A percentile compares a stretch with the other conserved stretches of the same genome.
phyloP scores from a whole-genome alignment of 345 rosid genomes.

The Xanthoceras sorbifolium region DNA sequence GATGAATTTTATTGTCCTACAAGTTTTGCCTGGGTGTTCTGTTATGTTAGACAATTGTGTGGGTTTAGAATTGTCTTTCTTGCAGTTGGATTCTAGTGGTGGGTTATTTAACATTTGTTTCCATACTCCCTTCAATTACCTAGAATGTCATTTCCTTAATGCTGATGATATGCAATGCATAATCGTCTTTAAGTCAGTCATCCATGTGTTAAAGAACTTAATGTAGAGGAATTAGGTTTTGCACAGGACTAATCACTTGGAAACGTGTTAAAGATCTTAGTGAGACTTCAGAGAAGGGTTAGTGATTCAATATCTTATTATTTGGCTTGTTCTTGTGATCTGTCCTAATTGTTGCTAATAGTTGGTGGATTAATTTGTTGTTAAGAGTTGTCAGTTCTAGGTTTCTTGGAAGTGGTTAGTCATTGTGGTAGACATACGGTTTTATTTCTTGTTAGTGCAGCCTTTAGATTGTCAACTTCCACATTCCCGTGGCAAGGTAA shows the following conservation, averaged over 20 bases:
- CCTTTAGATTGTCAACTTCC: background rate
- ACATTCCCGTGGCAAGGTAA: background rate
- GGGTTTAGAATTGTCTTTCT: background rate
- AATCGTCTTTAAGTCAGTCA: background rate
- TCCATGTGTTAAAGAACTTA: background rate
- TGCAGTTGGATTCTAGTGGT: background rate
- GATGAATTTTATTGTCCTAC: background rate
- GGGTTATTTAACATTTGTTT: background rate
- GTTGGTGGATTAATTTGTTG: background rate
- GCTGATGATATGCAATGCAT: background rate
- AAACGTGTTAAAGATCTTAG: background rate
- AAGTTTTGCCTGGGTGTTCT: background rate
- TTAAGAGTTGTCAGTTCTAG: background rate
- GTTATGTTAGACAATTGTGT: background rate
- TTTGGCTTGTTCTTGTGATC: background rate
- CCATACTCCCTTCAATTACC: background rate
- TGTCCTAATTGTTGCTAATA: background rate
- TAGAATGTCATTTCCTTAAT: background rate
- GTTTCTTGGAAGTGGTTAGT: slow-evolving; percentile 1
- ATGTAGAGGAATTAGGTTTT: background rate
- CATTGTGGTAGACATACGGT: background rate
- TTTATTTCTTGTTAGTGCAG: background rate
- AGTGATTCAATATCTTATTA: background rate
- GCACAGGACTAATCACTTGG: background rate
- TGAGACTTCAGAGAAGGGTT: background rate